Conservation (phyloP, 768 basidiomycete genomes). For the Kondoa subrosea region DNA sequence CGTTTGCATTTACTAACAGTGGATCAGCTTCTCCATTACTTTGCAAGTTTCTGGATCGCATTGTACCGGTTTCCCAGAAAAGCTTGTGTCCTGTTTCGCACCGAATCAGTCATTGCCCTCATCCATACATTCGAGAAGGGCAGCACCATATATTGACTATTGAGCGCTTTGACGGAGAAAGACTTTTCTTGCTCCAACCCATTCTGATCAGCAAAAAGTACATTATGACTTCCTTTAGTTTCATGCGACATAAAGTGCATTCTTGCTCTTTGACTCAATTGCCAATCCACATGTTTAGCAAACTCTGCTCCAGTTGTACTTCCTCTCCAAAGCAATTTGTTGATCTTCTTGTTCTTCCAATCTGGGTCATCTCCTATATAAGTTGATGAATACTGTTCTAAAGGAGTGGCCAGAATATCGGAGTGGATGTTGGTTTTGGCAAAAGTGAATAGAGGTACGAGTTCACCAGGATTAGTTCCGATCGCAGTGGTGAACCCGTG, state of each 20-base stretch:
- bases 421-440: constrained; percentile 67
- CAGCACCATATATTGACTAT: not conserved
- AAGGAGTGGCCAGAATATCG: constrained; percentile 86
- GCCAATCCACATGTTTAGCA: constrained; percentile 37
- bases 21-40: constrained; percentile 22
- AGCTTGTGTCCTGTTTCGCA: constrained; percentile 26
- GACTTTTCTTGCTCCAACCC: constrained; percentile 18
- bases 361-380: constrained; percentile 73
- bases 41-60: constrained; percentile 27
- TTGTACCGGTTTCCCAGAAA: constrained; percentile 26
- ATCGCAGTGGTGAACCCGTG: constrained; percentile 31
- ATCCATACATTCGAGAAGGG: constrained; percentile 9
- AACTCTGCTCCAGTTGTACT: constrained; percentile 71
- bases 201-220: constrained; percentile 31
- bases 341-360: constrained; percentile 76
- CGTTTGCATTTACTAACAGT: no score
- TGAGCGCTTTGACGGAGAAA: not conserved
- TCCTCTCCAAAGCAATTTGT: constrained; percentile 76
- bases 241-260: constrained; percentile 32
- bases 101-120: constrained; percentile 23
- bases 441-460: constrained; percentile 59
- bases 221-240: constrained; percentile 31
- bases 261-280: constrained; percentile 36
- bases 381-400: constrained; percentile 77
- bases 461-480: constrained; percentile 25